These are phyloP conservation scores for Penicillium psychrofluorescens DNA, from an alignment of 495 filamentous ascomycete genomes.

Conservation along the genomic window DNA sequence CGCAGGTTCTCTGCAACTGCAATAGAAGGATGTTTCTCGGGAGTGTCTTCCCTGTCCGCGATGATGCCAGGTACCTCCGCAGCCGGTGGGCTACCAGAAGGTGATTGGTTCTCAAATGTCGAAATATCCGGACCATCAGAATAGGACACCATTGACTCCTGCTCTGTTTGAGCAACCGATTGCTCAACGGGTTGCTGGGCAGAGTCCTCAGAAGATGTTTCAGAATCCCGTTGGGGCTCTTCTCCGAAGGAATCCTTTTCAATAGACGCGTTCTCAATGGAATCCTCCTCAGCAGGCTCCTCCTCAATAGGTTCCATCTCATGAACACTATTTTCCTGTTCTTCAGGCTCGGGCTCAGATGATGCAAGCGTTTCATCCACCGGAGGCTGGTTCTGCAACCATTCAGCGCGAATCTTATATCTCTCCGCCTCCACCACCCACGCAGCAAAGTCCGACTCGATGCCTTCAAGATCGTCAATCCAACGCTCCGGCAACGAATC, in stretches of 20 bases:
- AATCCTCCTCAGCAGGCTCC: constrained; percentile 17
- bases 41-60: neutral
- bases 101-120: too few relatives aligned
- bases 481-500: constrained; percentile 82
- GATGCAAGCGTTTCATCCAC: neutral
- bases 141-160: too few relatives aligned
- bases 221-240: constrained; percentile 7
- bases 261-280: constrained; percentile 16
- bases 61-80: neutral
- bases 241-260: constrained; percentile 8
- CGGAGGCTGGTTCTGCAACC: constrained; percentile 15
- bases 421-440: constrained; percentile 60
- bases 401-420: constrained; percentile 38
- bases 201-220: neutral
- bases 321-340: neutral
- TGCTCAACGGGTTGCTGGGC: neutral
- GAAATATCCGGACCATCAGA: too few relatives aligned
- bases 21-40: neutral
- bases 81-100: too few relatives aligned
- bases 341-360: neutral
- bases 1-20: constrained; percentile 4
- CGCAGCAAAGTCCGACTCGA: constrained; percentile 72
- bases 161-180: neutral
- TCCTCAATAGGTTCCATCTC: constrained; percentile 24
- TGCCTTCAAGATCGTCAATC: constrained; percentile 74